phyloP scores from a whole-genome alignment of 768 basidiomycete genomes.

The Porpolomopsis calyptriformis region DNA sequence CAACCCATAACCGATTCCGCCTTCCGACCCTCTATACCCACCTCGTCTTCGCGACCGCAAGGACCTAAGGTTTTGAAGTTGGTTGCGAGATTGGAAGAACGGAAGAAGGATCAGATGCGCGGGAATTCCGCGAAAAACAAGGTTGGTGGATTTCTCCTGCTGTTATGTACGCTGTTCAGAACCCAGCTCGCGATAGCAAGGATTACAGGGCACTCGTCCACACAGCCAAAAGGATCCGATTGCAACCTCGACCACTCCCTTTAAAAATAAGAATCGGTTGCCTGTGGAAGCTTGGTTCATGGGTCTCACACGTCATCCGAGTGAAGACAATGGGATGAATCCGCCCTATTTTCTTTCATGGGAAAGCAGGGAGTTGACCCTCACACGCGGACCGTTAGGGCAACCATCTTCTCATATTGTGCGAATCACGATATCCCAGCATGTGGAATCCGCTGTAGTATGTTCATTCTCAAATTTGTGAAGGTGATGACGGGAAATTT shows the following conservation, averaged over 20 bases:
- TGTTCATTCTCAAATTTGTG: no score
- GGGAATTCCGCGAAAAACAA: no score
- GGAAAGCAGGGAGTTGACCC: not conserved
- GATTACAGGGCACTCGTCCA: no score
- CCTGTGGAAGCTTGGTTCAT: slow-evolving; percentile 19
- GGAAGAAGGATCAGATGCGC: no score
- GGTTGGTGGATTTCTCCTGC: no score
- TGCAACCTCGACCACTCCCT: slow-evolving; percentile 2
- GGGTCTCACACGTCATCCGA: slow-evolving; percentile 12
- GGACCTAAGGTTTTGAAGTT: no score
- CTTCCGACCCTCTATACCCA: not conserved
- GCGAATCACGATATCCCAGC: not conserved
- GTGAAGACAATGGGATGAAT: slow-evolving; percentile 2
- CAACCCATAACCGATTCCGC: not conserved
- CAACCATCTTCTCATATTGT: not conserved
- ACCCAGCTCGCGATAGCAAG: not conserved
- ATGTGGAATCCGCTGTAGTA: not conserved
- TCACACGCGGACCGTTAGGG: not conserved
- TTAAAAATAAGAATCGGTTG: slow-evolving; percentile 2
- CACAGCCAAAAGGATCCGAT: not conserved
- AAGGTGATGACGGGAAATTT: not conserved
- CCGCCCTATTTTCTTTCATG: slow-evolving; percentile 7
- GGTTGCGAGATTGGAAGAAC: no score
- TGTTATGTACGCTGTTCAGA: no score
- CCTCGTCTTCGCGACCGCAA: no score